Base-by-base conservation (phyloP, 805 yeast species). In the Cyberlindnera japonica region DNA sequence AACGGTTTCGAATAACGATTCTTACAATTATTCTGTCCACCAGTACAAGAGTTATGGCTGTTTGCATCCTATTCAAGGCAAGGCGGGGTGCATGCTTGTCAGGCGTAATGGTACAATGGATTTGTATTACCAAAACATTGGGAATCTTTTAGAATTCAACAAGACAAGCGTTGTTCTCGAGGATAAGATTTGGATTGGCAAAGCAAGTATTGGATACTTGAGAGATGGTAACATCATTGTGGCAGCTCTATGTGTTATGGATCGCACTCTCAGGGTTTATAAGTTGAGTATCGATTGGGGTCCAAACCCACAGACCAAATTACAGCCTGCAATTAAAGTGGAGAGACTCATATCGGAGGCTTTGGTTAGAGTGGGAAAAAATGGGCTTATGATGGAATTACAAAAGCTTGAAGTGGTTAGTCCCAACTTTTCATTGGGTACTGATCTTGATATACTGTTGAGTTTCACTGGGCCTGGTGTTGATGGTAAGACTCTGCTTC, bases 81-180 rank as follows among this genome's bases (percentile, higher is more conserved):
- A 81, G 48, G 83, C 83, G 43, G 93, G 90, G 2, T 78, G 88
- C 51, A 61, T 85, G 18, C 79, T 78, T 1, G 64, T 85, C 28
- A 68, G 91, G 32, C 68, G 72, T 40, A 75, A 78, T 48, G 95
- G 93, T 2, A 66, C 69, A 40, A 60, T 81, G 29, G 64, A 71
- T 18, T 58, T 82, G 21, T 79, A 79, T 66, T 81, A 74, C 54
- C 91, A 81, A 55, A 38, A 33, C 14, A 26, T 25, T 11, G 80
- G 74, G 44, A 80, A 74, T 49, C 73, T 76, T 34, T 69, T 78
- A 16, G 85, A 79, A 43, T 81, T 77, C 52, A 67, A 67, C 44
- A 71, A 69, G 45, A 46, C 64, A 3, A 43, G 64, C 4, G 34
- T 55, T 2, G 38, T 30, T 9, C 48, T 75, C 18, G 71, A 67